A percentile compares a stretch with the other conserved stretches of the same genome.
These are phyloP conservation scores for Polygonum maritimum DNA, from an alignment of 148 eudicot species.

Conservation along the genomic window DNA sequence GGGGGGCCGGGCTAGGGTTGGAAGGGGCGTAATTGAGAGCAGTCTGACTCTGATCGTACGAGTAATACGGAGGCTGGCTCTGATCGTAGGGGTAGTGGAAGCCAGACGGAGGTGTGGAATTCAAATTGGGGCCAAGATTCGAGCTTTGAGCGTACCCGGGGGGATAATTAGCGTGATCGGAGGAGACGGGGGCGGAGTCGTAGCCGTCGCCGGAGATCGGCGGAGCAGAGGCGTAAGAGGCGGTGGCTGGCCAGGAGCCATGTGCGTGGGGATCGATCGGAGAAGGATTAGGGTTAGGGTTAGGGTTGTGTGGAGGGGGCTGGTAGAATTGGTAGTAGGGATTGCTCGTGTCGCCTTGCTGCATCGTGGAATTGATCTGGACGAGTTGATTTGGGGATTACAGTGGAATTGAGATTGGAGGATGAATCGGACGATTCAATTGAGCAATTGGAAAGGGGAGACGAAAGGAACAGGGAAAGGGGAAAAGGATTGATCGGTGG, in stretches of 20 bases:
- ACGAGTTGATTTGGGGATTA: background rate
- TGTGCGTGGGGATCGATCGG: constrained; percentile 11
- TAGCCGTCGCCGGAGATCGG: constrained; percentile 26
- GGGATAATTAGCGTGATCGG: constrained; percentile 31
- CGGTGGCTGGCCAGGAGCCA: constrained; percentile 10
- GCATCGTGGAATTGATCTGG: constrained; percentile 21
- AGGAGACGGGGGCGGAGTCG: constrained; percentile 9
- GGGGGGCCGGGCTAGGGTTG: constrained; percentile 5
- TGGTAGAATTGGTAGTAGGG: constrained; percentile 18
- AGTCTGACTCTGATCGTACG: constrained; percentile 29
- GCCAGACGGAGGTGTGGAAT: background rate
- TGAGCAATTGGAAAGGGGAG: background rate
- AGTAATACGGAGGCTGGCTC: constrained; percentile 4
- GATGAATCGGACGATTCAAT: background rate
- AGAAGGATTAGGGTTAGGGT: constrained; percentile 27
- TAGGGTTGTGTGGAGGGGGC: constrained; percentile 35
- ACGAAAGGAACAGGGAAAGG: background rate
- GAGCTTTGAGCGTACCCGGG: constrained; percentile 25
- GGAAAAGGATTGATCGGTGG: background rate
- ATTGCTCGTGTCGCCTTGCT: constrained; percentile 6
- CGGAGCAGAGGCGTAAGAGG: constrained; percentile 59
- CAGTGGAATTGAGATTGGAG: background rate
- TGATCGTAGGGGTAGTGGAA: background rate
- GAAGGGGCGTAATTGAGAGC: constrained; percentile 19
- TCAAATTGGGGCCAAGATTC: constrained; percentile 29